phyloP scores from a whole-genome alignment of 1,284 basidiomycete species.

The Trichosporon inkin region DNA sequence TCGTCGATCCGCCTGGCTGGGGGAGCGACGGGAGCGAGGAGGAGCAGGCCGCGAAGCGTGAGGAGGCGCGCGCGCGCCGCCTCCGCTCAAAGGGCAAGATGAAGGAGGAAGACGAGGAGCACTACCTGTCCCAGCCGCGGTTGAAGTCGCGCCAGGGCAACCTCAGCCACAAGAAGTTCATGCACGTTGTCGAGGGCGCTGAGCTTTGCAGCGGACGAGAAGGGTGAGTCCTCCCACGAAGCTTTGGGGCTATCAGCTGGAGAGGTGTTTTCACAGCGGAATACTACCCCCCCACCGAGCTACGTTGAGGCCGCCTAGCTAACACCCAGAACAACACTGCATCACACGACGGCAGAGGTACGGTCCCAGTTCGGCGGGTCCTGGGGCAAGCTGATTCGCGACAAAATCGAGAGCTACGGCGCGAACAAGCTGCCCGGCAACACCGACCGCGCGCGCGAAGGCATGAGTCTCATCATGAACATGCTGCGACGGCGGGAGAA shows the following conservation, averaged over 20 bases:
- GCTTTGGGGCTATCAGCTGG: background rate
- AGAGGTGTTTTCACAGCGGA: no score
- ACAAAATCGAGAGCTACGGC: conserved; percentile 47
- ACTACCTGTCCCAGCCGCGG: conserved; percentile 32
- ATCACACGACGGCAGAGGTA: conserved; percentile 48
- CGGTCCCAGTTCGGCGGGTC: conserved; percentile 46
- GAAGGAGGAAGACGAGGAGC: conserved; percentile 10
- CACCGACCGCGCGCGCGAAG: conserved; percentile 46
- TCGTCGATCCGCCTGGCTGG: conserved; percentile 56
- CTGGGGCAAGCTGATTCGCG: conserved; percentile 43
- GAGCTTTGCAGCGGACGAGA: conserved; percentile 41
- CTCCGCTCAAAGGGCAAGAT: background rate
- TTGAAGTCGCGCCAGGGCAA: conserved; percentile 44
- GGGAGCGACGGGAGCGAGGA: conserved; percentile 7
- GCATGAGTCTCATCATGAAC: conserved; percentile 48
- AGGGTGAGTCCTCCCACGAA: conserved; percentile 31
- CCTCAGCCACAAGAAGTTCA: conserved; percentile 49
- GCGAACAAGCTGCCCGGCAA: conserved; percentile 48
- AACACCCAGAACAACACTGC: conserved; percentile 33
- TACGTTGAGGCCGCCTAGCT: no score
- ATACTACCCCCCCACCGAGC: no score
- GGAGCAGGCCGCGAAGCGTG: background rate
- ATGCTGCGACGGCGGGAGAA: conserved; percentile 27
- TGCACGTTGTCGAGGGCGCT: conserved; percentile 48
- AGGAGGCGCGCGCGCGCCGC: background rate